Conservation (phyloP, 306 rosid genomes). For the Vicia faba region DNA sequence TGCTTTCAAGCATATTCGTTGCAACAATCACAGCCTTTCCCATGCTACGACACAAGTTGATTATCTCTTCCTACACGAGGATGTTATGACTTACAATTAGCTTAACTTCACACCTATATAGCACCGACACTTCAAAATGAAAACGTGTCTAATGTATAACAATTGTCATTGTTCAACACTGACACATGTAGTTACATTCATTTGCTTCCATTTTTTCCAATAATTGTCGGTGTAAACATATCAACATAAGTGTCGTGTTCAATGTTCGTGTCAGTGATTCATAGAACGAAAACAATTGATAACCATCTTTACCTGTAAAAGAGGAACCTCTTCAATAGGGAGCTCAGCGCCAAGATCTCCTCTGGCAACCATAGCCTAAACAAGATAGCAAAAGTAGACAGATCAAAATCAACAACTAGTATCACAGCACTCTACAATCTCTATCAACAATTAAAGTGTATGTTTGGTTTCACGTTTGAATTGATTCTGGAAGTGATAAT, state of each 20-base stretch:
- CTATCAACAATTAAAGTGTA: not conserved
- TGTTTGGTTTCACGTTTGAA: no score
- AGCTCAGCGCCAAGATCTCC: constrained; percentile 67
- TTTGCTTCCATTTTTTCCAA: no score
- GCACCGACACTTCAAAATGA: not conserved
- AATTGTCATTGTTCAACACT: not conserved
- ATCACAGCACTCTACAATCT: constrained; percentile 14
- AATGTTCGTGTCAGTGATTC: not conserved
- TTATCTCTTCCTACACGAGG: constrained; percentile 78
- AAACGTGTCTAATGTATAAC: not conserved
- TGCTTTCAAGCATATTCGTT: constrained; percentile 98
- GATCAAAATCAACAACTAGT: constrained; percentile 7
- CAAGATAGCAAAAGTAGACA: constrained; percentile 15
- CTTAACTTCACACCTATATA: constrained; percentile 9
- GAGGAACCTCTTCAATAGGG: constrained; percentile 61
- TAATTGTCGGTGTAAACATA: no score
- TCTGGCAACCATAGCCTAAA: constrained; percentile 63
- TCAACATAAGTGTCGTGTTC: not conserved
- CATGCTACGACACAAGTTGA: constrained; percentile 90
- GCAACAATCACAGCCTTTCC: constrained; percentile 99
- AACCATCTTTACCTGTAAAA: constrained; percentile 47
- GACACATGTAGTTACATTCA: not conserved
- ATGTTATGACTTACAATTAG: not conserved
- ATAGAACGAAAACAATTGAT: not conserved
- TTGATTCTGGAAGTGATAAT: no score